Evolutionary conservation across 768 basidiomycete genomes (phyloP), one percentile per base, ranked within the genome.

Genomic region (Amylocystis lapponica): DNA sequence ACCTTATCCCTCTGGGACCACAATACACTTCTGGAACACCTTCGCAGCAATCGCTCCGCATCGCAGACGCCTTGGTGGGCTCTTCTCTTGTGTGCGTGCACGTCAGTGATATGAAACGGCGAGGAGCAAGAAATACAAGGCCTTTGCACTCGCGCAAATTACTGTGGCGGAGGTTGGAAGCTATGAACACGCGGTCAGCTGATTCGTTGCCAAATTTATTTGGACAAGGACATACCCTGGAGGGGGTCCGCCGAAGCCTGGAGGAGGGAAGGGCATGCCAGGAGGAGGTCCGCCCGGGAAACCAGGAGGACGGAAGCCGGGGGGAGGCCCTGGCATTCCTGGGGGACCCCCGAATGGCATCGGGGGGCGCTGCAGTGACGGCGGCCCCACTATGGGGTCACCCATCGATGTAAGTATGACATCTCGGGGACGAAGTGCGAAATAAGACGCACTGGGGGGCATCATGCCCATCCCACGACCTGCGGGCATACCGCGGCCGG

Each of bases 381-480:
- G 81, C 26, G 66, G 71, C 20, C 77, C 80, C 71, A 78, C 82
- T 86, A 49, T 6, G 32, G 3, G 32, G 48, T 30, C 45, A 51
- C 46, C 38, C 26, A 32, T 26, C 16, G 38, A n/a, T n/a, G 41
- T 36, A 27, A 38, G 45, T 50, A 37, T 54, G 49, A 51, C 27
- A 39, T 44, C 41, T 17, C 14, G 22, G 30, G 42, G 30, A 5
- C 19, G 32, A 45, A 46, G 47, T 35, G 45, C 37, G 34, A 36
- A 20, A 40, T 14, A 19, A 27, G 14, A 72, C 84, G 44, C 62
- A 87, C 86, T 78, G 2, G 86, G 83, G 43, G 86, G 87, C 79
- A 89, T 81, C 86, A 90, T 92, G 43, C 91, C 90, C 81, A 97
- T 95, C 45, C 95, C 95, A 55, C 95, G 83, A 53, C 95, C 94